Base-by-base conservation (phyloP, 495 filamentous ascomycete genomes). In the Thozetella sp. region DNA sequence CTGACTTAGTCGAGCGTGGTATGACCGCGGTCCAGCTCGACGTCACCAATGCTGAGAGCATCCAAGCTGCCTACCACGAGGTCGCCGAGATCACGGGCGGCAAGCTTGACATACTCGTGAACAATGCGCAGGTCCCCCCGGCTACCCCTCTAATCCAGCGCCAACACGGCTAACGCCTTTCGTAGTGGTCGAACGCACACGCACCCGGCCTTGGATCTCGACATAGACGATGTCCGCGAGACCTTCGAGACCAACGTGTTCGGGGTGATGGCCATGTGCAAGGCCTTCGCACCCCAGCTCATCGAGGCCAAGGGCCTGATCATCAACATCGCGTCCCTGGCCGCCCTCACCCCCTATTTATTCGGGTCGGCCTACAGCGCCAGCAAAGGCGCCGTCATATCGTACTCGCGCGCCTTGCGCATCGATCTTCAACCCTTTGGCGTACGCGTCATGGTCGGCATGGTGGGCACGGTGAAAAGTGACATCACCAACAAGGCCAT, bases 191-290 rank as follows among this genome's bases (percentile, higher is more conserved):
- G 73, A 48, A 77, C 71, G 2, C 74, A 80, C 59, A 79, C 81
- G 4, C 73, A 75, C 56, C 86, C 87, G 0, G 74, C 77, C 3
- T 72, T 84, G 2, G 86, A 88, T 60, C 73, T 80, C 22, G 67
- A 76, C 26, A 56, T 87, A 0, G 68, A 80, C 3, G 75, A 79
- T 25, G 83, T 83, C 1, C 83, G 77, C 59, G 63, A 69, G 53
- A 77, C 86, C 0, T 88, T 85, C 52, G 86, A 89, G 54, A 80
- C 84, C 26, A 90, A 90, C 65, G 81, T 88, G 34, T 88, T 86
- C 72, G 82, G 82, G 22, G 70, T 79, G 23, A 75, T 88, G 68
- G 69, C 71, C 53, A 78, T 84, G 60, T 80, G 80, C 25, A 77
- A 87, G 51, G 76, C 80, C 13, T 89, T 89, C 64, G 63, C 73